These are phyloP conservation scores for Termitomyces eurrhizus DNA, from an alignment of 768 basidiomycete species.

Conservation along the genomic window DNA sequence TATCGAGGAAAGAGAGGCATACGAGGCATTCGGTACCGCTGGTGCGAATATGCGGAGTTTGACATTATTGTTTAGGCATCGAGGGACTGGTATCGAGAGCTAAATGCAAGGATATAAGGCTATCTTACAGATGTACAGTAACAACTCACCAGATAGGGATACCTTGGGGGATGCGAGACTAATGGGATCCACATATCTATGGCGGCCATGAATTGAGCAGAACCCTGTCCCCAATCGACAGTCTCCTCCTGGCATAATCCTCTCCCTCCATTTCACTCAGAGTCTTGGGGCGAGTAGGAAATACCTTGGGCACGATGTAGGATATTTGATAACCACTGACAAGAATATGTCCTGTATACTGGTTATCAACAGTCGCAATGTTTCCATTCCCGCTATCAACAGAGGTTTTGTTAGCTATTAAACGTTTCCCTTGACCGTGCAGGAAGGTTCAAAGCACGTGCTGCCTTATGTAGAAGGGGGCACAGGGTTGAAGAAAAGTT, in stretches of 20 bases:
- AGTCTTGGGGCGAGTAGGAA: constrained; percentile 31
- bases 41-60: constrained; percentile 74
- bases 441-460: constrained; percentile 63
- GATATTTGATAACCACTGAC: constrained; percentile 76
- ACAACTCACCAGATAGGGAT: constrained; percentile 65
- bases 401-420: constrained; percentile 34
- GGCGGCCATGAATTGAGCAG: constrained; percentile 75
- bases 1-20: constrained; percentile 72
- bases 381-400: constrained; percentile 22
- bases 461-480: constrained; percentile 66
- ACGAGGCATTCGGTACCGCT: constrained; percentile 46
- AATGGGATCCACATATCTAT: constrained; percentile 76
- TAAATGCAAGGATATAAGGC: constrained; percentile 23
- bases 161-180: constrained; percentile 59
- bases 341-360: constrained; percentile 71
- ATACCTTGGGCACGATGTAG: constrained; percentile 69
- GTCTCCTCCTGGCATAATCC: constrained; percentile 32
- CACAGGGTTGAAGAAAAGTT: constrained; percentile 62
- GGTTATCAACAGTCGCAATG: constrained; percentile 51
- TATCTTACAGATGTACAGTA: background rate
- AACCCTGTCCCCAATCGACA: constrained; percentile 57
- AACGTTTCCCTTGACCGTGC: constrained; percentile 59
- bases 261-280: constrained; percentile 28
- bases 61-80: constrained; percentile 74
- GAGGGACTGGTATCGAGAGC: constrained; percentile 76